phyloP scores from a whole-genome alignment of 2,329 filamentous ascomycete species.

The Lachnum nothofagi region DNA sequence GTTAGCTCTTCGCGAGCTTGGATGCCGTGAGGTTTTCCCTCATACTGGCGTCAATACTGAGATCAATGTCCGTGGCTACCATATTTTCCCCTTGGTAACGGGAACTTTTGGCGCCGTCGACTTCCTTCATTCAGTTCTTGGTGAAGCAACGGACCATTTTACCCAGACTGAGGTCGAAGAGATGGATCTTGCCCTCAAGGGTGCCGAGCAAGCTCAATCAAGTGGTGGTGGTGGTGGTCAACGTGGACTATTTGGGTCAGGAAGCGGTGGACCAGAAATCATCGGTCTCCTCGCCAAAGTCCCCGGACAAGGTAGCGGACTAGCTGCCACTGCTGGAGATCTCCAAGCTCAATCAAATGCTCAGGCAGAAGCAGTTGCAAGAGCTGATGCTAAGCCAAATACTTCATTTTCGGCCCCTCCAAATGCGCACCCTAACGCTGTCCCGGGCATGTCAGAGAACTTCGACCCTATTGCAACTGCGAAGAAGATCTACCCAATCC shows the following conservation, averaged over 20 bases:
- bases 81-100: constrained; percentile 70
- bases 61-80: constrained; percentile 60
- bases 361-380: constrained; percentile 51
- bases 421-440: constrained; percentile 35
- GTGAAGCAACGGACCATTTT: constrained; percentile 77
- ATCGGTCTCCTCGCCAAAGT: constrained; percentile 70
- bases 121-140: constrained; percentile 69
- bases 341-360: constrained; percentile 57
- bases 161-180: constrained; percentile 81
- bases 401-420: constrained; percentile 24
- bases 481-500: constrained; percentile 85
- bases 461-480: constrained; percentile 76
- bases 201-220: constrained; percentile 50
- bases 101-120: constrained; percentile 76
- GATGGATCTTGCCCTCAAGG: constrained; percentile 68
- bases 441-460: constrained; percentile 68
- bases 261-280: constrained; percentile 50
- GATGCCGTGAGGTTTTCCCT: constrained; percentile 63
- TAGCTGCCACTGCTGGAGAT: constrained; percentile 60
- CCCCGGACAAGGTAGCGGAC: constrained; percentile 61
- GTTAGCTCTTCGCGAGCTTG: constrained; percentile 68
- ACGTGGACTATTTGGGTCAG: constrained; percentile 33
- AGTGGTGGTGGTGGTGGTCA: constrained; percentile 33
- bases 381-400: constrained; percentile 31
- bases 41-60: constrained; percentile 65